phyloP scores from a whole-genome alignment of 148 eudicot genomes.

The Bassia scoparia region DNA sequence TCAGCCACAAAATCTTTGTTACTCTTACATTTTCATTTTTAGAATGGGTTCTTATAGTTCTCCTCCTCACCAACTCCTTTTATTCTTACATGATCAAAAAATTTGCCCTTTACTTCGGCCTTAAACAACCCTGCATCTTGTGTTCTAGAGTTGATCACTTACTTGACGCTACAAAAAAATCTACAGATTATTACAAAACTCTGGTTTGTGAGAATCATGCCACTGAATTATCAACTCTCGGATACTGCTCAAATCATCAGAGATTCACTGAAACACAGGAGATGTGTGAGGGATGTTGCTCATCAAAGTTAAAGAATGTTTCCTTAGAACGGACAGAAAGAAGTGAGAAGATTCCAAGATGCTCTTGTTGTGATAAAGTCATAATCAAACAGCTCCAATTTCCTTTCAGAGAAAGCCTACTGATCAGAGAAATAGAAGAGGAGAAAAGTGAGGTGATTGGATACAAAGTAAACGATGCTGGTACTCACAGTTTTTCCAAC shows the following conservation, averaged over 20 bases:
- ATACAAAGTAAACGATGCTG: conserved; percentile 11
- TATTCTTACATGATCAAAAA: conserved; percentile 62
- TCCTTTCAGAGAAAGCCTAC: conserved; percentile 9
- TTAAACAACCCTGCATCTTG: conserved; percentile 68
- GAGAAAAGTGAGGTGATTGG: conserved; percentile 33
- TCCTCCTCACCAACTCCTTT: conserved; percentile 68
- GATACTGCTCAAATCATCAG: conserved; percentile 53
- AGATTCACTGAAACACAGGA: conserved; percentile 43
- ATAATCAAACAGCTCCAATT: conserved; percentile 7
- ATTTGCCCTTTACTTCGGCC: conserved; percentile 65
- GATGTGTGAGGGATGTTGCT: conserved; percentile 63
- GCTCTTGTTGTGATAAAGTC: conserved; percentile 62
- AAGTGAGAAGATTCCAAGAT: conserved; percentile 31
- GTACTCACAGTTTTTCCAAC: conserved; percentile 24
- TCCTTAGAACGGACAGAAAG: conserved; percentile 6
- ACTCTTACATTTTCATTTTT: conserved; percentile 53
- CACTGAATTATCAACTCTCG: conserved; percentile 53
- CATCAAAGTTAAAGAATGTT: conserved; percentile 5
- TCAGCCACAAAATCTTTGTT: conserved; percentile 48
- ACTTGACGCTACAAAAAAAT: conserved; percentile 28
- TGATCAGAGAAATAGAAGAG: conserved; percentile 26
- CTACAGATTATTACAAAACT: conserved; percentile 33
- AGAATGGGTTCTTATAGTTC: conserved; percentile 71
- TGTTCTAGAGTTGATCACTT: conserved; percentile 72
- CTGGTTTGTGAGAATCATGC: conserved; percentile 65